Percentiles rank a stretch among this genome's conserved stretches.
These are phyloP conservation scores for Colletotrichum sublineola DNA, from an alignment of 2,329 filamentous ascomycete species.

Conservation along the genomic window DNA sequence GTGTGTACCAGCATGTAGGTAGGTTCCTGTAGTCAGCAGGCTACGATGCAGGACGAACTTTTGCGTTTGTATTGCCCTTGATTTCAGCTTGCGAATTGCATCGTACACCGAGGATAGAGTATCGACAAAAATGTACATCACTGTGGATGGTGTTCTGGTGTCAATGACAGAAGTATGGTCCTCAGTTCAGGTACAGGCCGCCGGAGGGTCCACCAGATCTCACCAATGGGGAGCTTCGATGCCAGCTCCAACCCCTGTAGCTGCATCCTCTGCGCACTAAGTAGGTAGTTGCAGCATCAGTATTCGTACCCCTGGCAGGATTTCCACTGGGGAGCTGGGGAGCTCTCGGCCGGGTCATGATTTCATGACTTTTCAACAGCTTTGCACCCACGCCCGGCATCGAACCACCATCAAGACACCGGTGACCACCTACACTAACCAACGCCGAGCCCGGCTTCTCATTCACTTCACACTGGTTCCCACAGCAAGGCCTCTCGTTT, in stretches of 20 bases:
- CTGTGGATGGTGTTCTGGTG: not conserved
- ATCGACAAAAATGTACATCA: not conserved
- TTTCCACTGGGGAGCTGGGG: slow-evolving; percentile 31
- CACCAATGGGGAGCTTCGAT: slow-evolving; percentile 33
- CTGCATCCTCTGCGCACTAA: slow-evolving; percentile 17
- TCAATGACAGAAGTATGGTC: not conserved
- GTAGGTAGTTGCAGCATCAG: not conserved
- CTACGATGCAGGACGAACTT: too few relatives aligned
- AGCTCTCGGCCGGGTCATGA: slow-evolving; percentile 39
- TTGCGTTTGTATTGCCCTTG: too few relatives aligned
- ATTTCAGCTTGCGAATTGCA: not conserved
- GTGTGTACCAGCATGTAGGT: not conserved
- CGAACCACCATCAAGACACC: slow-evolving; percentile 35
- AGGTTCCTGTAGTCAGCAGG: not conserved
- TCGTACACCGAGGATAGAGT: not conserved
- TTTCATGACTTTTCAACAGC: slow-evolving; percentile 39
- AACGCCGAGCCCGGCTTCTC: slow-evolving; percentile 32
- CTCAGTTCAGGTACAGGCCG: not conserved
- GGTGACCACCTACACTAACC: not conserved
- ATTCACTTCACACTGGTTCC: slow-evolving; percentile 4
- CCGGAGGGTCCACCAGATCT: not conserved
- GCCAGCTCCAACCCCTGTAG: slow-evolving; percentile 16
- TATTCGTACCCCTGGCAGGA: slow-evolving; percentile 27
- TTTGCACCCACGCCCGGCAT: slow-evolving; percentile 31
- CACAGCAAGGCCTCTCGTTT: not conserved